A percentile compares a stretch with the other conserved stretches of the same genome.
Conservation (phyloP, 345 rosid genomes). For the Citrus reticulata region DNA sequence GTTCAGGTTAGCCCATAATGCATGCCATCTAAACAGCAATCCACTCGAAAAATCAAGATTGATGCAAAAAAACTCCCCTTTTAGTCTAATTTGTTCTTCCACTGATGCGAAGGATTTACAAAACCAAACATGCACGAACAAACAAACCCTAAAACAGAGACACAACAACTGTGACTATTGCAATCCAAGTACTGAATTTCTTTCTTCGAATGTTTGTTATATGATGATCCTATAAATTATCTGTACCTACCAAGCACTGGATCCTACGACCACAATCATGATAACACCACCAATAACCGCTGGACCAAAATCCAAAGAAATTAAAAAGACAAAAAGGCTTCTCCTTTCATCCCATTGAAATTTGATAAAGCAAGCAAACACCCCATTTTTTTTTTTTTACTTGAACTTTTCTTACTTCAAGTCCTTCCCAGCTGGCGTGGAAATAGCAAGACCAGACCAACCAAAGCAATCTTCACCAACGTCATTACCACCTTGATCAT, state of each 20-base stretch:
- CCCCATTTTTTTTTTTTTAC: neutral
- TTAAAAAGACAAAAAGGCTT: neutral
- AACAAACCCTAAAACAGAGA: conserved; percentile 8
- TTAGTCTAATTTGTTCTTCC: conserved; percentile 14
- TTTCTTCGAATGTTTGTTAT: neutral
- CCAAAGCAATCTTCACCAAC: conserved; percentile 39
- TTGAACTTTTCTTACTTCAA: conserved; percentile 25
- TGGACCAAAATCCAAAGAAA: neutral
- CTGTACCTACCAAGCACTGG: conserved; percentile 19
- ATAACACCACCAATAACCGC: neutral
- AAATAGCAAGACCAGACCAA: conserved; percentile 58
- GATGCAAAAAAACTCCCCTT: conserved; percentile 1
- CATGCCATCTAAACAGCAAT: neutral
- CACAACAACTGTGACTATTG: neutral
- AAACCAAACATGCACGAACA: conserved; percentile 1
- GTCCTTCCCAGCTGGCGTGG: conserved; percentile 42
- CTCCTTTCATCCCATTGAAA: neutral
- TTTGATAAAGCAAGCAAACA: neutral
- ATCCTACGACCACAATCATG: neutral
- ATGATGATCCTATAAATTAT: neutral
- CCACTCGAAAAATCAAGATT: neutral
- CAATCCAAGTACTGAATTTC: neutral
- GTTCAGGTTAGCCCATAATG: neutral
- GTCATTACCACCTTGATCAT: conserved; percentile 24
- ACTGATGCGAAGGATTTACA: conserved; percentile 19